A percentile compares a stretch with the other conserved stretches of the same genome.
Evolutionary conservation across 345 rosid species (phyloP).

Genomic region (Geranium rotundifolium): DNA sequence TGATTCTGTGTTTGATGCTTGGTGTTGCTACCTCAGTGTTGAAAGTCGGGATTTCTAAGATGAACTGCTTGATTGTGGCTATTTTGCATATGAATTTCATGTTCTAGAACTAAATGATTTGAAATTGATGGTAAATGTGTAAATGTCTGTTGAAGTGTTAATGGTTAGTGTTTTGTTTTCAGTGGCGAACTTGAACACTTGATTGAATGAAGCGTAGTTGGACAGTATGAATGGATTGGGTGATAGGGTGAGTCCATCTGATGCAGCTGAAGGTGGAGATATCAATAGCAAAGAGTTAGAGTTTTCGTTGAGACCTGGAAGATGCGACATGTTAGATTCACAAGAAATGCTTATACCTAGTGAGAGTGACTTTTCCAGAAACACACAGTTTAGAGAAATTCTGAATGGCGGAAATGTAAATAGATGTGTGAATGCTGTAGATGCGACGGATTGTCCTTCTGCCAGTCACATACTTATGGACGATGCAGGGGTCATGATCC

Average conservation of each 20-base stretch:
- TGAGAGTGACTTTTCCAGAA: constrained; percentile 28
- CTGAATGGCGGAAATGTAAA: constrained; percentile 41
- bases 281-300: constrained; percentile 27
- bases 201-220: constrained; percentile 18
- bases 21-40: not conserved
- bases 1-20: not conserved
- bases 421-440: constrained; percentile 13
- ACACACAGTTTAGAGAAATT: constrained; percentile 44
- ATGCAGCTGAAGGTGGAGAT: too few relatives aligned
- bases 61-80: not conserved
- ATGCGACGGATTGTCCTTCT: constrained; percentile 33
- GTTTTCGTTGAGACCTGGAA: constrained; percentile 37
- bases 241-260: constrained; percentile 4
- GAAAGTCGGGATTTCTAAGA: not conserved
- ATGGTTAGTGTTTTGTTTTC: not conserved
- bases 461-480: constrained; percentile 24
- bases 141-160: too few relatives aligned
- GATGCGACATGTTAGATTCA: constrained; percentile 26
- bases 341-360: constrained; percentile 30
- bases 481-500: constrained; percentile 47
- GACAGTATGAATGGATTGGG: constrained; percentile 60
- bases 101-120: not conserved
- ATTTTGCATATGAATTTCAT: not conserved
- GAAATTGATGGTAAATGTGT: too few relatives aligned
- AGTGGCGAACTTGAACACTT: not conserved